Conservation (phyloP, 2,329 filamentous ascomycete species). For the Fusarium phyllophilum region DNA sequence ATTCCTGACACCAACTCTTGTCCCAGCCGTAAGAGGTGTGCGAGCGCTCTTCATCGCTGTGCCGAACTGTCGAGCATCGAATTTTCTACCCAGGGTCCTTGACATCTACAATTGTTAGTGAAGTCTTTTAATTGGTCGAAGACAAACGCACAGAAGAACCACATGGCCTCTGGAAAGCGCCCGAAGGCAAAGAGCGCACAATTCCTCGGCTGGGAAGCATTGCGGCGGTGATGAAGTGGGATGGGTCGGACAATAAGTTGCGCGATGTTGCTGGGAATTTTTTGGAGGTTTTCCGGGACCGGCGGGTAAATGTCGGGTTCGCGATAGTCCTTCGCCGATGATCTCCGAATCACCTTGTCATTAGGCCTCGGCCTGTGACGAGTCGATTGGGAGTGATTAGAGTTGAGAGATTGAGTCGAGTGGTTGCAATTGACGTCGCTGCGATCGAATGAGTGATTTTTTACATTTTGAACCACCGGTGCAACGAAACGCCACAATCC, state of each 20-base stretch:
- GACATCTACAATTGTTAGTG: constrained; percentile 33
- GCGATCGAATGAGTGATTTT: constrained; percentile 30
- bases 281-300: constrained; percentile 42
- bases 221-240: constrained; percentile 42
- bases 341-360: constrained; percentile 23
- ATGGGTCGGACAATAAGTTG: constrained; percentile 25
- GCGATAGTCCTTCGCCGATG: constrained; percentile 26
- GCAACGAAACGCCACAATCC: constrained; percentile 23
- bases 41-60: constrained; percentile 44
- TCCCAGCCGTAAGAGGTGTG: constrained; percentile 31
- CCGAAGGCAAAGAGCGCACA: constrained; percentile 52
- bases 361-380: constrained; percentile 16
- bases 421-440: background rate
- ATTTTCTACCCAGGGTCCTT: constrained; percentile 44
- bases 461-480: constrained; percentile 34
- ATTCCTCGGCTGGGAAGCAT: constrained; percentile 60
- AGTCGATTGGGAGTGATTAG: background rate
- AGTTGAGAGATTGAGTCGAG: background rate
- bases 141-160: constrained; percentile 44
- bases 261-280: constrained; percentile 36
- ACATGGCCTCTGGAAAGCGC: constrained; percentile 46
- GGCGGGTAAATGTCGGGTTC: constrained; percentile 52
- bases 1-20: constrained; percentile 37
- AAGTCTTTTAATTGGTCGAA: background rate
- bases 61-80: constrained; percentile 51